Conservation (phyloP, 441 rosid genomes). For the Erodium trifolium region DNA sequence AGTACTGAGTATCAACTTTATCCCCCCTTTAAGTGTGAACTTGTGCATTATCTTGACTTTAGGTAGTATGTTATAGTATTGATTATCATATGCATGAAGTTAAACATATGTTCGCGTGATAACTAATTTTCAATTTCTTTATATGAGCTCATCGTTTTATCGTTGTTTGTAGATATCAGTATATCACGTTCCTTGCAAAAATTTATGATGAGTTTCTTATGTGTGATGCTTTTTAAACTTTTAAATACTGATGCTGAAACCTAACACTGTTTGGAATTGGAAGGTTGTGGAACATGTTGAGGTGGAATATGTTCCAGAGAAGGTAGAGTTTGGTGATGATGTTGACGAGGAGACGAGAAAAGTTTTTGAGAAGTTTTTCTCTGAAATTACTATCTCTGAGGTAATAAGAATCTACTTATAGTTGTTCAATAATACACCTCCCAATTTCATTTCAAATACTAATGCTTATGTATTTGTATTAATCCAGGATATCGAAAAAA, state of each 20-base stretch:
- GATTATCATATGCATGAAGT: no score
- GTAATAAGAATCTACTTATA: conserved; percentile 25
- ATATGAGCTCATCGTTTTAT: not conserved
- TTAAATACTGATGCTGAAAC: no score
- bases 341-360: conserved; percentile 69
- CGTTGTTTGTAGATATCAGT: not conserved
- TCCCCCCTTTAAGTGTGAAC: no score
- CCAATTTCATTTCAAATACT: not conserved
- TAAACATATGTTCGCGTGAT: no score
- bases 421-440: not conserved
- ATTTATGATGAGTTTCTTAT: not conserved
- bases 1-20: no score
- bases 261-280: not conserved
- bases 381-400: conserved; percentile 45
- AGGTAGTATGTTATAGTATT: no score
- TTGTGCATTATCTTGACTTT: no score
- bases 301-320: conserved; percentile 85
- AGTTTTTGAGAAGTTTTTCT: conserved; percentile 77
- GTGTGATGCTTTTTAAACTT: not conserved
- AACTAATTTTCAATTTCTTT: no score
- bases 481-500: conserved; percentile 51
- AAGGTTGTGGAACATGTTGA: conserved; percentile 59
- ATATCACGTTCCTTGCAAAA: no score
- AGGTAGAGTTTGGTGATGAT: conserved; percentile 70
- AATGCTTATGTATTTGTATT: conserved; percentile 7